Evolutionary conservation across 2,329 filamentous ascomycete genomes (phyloP).

Genomic region (Ustulina deusta): DNA sequence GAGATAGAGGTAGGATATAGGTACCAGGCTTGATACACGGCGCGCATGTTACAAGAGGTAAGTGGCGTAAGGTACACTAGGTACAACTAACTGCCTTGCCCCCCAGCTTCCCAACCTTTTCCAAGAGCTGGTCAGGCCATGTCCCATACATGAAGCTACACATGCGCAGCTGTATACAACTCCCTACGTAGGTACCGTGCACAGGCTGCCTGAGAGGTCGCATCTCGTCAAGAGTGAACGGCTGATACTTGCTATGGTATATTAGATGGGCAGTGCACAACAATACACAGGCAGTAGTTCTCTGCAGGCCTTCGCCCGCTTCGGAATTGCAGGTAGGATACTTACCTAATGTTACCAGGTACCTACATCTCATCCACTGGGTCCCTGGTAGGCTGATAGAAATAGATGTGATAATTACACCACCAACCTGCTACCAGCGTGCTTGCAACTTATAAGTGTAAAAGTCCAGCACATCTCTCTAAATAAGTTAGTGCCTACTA

Average conservation of each 20-base stretch:
- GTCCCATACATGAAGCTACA: slow-evolving; percentile 17
- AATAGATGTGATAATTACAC: neutral
- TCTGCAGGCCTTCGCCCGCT: slow-evolving; percentile 3
- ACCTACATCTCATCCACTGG: too few species aligned
- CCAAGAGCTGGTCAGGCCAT: slow-evolving; percentile 22
- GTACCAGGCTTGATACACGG: neutral
- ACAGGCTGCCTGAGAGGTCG: slow-evolving; percentile 25
- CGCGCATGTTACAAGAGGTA: neutral
- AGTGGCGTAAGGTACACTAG: too few species aligned
- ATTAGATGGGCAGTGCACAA: slow-evolving; percentile 1
- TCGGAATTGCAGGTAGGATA: too few species aligned
- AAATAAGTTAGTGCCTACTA: too few species aligned
- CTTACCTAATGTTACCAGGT: too few species aligned
- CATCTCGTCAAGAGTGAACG: slow-evolving; percentile 12
- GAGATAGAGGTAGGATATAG: neutral
- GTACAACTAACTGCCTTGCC: neutral
- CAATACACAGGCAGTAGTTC: neutral
- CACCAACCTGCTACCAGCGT: too few species aligned
- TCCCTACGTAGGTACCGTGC: slow-evolving; percentile 13
- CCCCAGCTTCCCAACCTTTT: slow-evolving; percentile 29
- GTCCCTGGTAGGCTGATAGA: neutral
- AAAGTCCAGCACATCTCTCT: neutral
- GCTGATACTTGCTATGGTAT: neutral
- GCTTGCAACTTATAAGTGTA: slow-evolving; percentile 4
- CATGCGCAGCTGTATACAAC: neutral